A percentile compares a stretch with the other conserved stretches of the same genome.
Evolutionary conservation across 331 rosid genomes (phyloP).

Genomic region (Phaseolus coccineus): DNA sequence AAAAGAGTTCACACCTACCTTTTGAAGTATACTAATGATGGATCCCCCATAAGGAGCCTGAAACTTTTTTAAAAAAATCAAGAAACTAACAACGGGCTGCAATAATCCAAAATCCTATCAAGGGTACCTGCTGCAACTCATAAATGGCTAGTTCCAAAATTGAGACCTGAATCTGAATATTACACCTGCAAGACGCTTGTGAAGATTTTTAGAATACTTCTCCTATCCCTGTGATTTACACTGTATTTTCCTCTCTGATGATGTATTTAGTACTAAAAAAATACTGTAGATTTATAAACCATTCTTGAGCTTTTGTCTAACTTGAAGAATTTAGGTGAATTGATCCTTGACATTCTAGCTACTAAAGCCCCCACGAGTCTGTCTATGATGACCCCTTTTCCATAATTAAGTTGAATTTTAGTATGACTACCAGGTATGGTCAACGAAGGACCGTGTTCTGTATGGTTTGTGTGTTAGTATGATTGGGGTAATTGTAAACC

Average conservation of each 20-base stretch:
- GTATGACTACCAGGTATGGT: not conserved
- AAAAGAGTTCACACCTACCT: not conserved
- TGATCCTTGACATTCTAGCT: not conserved
- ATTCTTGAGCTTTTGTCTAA: constrained; percentile 6
- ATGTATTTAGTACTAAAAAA: constrained; percentile 22
- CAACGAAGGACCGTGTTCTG: not conserved
- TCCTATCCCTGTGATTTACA: not conserved
- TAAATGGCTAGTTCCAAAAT: constrained; percentile 10
- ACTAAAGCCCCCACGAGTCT: not conserved
- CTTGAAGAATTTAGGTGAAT: not conserved
- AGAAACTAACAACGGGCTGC: not conserved
- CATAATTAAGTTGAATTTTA: not conserved
- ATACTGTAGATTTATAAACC: not conserved
- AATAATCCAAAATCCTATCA: not conserved
- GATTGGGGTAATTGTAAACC: not conserved
- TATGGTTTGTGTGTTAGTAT: not conserved
- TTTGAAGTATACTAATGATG: not conserved
- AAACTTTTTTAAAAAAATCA: constrained; percentile 10
- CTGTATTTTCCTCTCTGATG: not conserved
- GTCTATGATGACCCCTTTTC: not conserved
- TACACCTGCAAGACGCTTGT: constrained; percentile 16
- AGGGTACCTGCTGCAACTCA: constrained; percentile 21
- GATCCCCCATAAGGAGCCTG: constrained; percentile 1
- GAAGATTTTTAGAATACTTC: constrained; percentile 25
- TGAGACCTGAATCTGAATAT: constrained; percentile 31